A percentile compares a stretch with the other conserved stretches of the same genome.
phyloP scores from a whole-genome alignment of 495 filamentous ascomycete species.

The Aspergillus diversus region DNA sequence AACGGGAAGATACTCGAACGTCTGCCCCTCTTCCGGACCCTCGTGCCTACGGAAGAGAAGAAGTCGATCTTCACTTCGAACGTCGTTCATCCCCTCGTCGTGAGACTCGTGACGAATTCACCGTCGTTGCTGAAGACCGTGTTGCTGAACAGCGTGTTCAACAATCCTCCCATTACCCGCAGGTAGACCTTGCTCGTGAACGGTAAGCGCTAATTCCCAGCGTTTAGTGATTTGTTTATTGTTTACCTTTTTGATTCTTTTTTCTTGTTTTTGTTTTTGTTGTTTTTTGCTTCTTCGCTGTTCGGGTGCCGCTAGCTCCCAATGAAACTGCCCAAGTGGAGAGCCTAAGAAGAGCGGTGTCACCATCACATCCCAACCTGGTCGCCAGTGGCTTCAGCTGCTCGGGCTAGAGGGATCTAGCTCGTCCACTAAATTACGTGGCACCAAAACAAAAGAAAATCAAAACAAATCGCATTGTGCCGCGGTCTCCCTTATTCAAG shows the following conservation, averaged over 20 bases:
- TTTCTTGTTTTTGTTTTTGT: conserved; percentile 12
- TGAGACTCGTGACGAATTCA: conserved; percentile 51
- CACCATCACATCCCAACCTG: conserved; percentile 19
- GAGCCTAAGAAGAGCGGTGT: conserved; percentile 33
- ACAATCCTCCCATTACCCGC: conserved; percentile 33
- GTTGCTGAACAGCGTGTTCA: neutral
- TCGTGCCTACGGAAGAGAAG: conserved; percentile 75
- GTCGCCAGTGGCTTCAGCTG: conserved; percentile 23
- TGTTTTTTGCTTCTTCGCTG: conserved; percentile 3
- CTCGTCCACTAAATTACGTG: conserved; percentile 44
- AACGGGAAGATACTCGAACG: conserved; percentile 88
- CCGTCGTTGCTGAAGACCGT: conserved; percentile 34
- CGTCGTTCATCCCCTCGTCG: conserved; percentile 34
- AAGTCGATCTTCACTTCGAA: conserved; percentile 73
- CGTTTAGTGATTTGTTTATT: conserved; percentile 22
- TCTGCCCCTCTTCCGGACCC: conserved; percentile 69
- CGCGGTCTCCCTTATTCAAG: conserved; percentile 9
- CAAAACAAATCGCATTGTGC: conserved; percentile 28
- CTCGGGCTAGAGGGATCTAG: conserved; percentile 37
- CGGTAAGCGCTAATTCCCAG: conserved; percentile 38
- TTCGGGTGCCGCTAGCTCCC: conserved; percentile 2
- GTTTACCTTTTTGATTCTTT: conserved; percentile 16
- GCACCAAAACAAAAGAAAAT: conserved; percentile 34
- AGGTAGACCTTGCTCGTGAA: conserved; percentile 61
- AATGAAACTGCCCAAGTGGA: conserved; percentile 26